Percentiles rank a stretch among this genome's conserved stretches.
Conservation (phyloP, 139 green algal genomes). For the Trebouxia sp. region DNA sequence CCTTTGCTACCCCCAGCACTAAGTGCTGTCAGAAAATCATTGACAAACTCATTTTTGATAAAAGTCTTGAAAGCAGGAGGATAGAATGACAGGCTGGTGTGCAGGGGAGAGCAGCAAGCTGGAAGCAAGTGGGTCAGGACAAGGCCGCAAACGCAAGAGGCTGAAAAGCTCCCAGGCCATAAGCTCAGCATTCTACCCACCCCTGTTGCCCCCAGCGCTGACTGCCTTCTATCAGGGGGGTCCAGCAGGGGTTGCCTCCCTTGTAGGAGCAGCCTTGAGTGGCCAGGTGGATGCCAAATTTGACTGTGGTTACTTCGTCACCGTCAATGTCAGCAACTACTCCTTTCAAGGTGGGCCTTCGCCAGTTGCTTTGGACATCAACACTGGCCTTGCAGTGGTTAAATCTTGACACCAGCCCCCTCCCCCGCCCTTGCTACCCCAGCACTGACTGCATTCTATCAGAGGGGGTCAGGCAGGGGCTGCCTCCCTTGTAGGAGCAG, state of each 20-base stretch:
- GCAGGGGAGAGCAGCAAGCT: no score
- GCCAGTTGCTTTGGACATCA: background rate
- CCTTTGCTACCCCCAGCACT: no score
- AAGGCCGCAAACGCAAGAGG: no score
- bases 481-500: background rate
- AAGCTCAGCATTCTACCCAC: no score
- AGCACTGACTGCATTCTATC: constrained; percentile 25
- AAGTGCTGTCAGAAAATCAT: no score
- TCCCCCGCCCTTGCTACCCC: background rate
- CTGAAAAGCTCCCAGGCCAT: no score
- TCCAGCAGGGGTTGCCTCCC: background rate
- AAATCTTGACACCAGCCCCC: no score
- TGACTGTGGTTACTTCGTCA: constrained; percentile 36
- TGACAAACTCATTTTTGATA: no score
- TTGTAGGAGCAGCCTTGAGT: background rate
- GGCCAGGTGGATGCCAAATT: constrained; percentile 27
- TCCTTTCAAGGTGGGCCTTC: constrained; percentile 18
- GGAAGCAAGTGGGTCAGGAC: no score
- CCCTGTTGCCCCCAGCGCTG: constrained; percentile 7
- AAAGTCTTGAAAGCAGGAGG: no score
- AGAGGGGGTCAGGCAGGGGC: background rate
- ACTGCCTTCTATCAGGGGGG: constrained; percentile 21
- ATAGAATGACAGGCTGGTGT: no score
- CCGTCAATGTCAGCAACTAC: constrained; percentile 11
- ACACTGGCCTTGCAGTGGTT: no score